phyloP scores from a whole-genome alignment of 768 basidiomycete species.

The Mycena vulgaris region DNA sequence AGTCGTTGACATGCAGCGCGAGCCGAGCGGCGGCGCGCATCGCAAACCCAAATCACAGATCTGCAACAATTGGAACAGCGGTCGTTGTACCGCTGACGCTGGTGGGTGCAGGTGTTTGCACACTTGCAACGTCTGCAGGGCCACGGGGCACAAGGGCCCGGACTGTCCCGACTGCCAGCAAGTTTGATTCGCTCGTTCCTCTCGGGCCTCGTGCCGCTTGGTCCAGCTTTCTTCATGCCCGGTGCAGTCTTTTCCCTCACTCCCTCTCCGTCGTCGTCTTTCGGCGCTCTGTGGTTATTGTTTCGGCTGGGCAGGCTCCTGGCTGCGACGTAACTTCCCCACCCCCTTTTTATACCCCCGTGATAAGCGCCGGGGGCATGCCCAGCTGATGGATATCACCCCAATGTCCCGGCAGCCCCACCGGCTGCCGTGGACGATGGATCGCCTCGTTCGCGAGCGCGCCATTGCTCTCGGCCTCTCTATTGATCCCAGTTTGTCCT shows the following conservation, averaged over 20 bases:
- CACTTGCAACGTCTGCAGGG: constrained; percentile 16
- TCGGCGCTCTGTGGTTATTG: too few relatives aligned
- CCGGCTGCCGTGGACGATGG: constrained; percentile 27
- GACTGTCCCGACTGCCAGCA: constrained; percentile 13
- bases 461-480: constrained; percentile 50
- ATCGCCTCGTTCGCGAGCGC: constrained; percentile 42
- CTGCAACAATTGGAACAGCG: constrained; percentile 31
- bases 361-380: constrained; percentile 5
- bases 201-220: constrained; percentile 15
- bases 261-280: background rate
- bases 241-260: background rate
- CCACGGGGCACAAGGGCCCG: constrained; percentile 11
- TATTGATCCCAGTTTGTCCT: constrained; percentile 42
- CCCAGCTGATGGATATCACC: constrained; percentile 16
- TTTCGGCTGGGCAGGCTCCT: too few relatives aligned
- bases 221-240: background rate
- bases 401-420: constrained; percentile 19
- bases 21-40: background rate
- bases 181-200: background rate
- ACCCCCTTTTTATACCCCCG: constrained; percentile 4
- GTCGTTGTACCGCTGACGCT: background rate
- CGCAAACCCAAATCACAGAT: constrained; percentile 3
- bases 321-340: background rate
- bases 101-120: constrained; percentile 17
- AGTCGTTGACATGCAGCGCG: constrained; percentile 4